Conservation (phyloP, 2,329 filamentous ascomycete species). For the Colletotrichum camelliae region DNA sequence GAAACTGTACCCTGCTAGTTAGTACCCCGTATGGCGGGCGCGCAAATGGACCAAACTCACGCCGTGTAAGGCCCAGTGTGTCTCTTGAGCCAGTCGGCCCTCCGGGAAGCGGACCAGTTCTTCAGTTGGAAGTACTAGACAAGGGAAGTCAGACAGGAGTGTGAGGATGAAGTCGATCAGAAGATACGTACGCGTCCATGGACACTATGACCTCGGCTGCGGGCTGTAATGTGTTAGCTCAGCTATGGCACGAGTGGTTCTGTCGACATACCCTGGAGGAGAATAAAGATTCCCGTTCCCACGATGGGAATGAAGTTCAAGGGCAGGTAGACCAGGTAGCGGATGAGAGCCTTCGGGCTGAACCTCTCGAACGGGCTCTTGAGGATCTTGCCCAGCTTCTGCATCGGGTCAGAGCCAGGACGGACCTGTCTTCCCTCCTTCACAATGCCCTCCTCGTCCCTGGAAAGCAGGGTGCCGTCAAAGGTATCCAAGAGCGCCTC, state of each 20-base stretch:
- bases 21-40: conserved; percentile 2
- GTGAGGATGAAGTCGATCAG: background rate
- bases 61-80: conserved; percentile 81
- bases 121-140: conserved; percentile 89
- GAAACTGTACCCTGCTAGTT: conserved; percentile 60
- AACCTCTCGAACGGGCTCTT: conserved; percentile 64
- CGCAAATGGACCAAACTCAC: conserved; percentile 46
- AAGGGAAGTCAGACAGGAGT: background rate
- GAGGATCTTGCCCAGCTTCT: conserved; percentile 60
- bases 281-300: conserved; percentile 81
- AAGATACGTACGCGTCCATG: conserved; percentile 56
- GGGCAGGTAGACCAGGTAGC: conserved; percentile 85
- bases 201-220: conserved; percentile 51
- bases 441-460: conserved; percentile 65
- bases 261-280: conserved; percentile 67
- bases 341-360: conserved; percentile 68
- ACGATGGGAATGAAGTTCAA: conserved; percentile 93
- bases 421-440: conserved; percentile 77
- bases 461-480: conserved; percentile 70
- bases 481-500: conserved; percentile 89
- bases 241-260: background rate
- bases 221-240: conserved; percentile 22
- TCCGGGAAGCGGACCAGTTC: conserved; percentile 72
- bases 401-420: conserved; percentile 60
- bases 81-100: conserved; percentile 71